Evolutionary conservation across 495 filamentous ascomycete species (phyloP), one percentile per base, ranked within the genome.

Genomic region (Cercophora sp.): DNA sequence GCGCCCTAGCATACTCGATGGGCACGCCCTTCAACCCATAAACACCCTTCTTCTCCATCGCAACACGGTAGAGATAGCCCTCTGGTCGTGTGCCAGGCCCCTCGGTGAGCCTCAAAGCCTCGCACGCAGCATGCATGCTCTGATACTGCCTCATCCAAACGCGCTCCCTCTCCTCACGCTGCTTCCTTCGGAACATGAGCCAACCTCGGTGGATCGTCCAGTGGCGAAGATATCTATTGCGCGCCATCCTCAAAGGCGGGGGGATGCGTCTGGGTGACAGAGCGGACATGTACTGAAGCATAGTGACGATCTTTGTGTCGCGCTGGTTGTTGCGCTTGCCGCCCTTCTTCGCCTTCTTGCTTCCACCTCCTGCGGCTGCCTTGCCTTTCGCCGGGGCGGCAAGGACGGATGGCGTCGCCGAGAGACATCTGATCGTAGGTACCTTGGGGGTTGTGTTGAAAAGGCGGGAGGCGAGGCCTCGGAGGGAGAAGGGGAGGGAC

Each of bases 171-270:
- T 66, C 67, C 29, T 75, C 73, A 42, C 83, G 82, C 67, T 82
- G 76, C 59, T 85, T 73, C 48, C 80, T 75, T 59, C 81, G 81
- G 71, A 82, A 83, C 36, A 95, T 69, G 53, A 86, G 75, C 86
- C 89, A 96, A 18, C 91, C 93, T 58, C 93, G 90, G 74, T 97
- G 91, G 75, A 99, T 97, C 46, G 93, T 96, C 93, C 94, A 99
- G 76, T 99, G 93, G 20, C 93, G 87, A 58, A 97, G 85, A 73
- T 82, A 80, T 48, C 93, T 86, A 73, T 86, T 87, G 56, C 91
- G 89, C 22, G 82, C 88, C 79, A 96, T 86, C 55, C 88, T 82
- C 56, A 96, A 80, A 2, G 91, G 90, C 2, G 88, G 83, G 0
- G 88, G 88, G 50, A 64, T 64, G 8, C 61, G 58, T 25, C 39